A percentile compares a stretch with the other conserved stretches of the same genome.
Conservation (phyloP, 306 rosid species). For the Cercis canadensis region DNA sequence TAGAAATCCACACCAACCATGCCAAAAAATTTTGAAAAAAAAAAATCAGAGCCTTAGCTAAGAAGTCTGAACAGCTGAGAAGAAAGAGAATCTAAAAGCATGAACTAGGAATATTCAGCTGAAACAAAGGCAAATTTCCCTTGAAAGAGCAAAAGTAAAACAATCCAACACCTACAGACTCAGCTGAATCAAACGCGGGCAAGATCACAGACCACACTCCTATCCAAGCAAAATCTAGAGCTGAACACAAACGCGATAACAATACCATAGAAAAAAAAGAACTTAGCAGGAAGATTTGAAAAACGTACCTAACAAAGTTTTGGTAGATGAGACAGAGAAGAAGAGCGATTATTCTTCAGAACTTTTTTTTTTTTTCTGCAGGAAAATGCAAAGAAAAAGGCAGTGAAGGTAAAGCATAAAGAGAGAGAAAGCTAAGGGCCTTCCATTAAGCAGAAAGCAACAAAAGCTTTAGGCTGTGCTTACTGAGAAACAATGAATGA, state of each 20-base stretch:
- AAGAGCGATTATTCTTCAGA: slow-evolving; percentile 22
- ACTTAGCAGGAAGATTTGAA: slow-evolving; percentile 24
- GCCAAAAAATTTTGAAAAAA: neutral
- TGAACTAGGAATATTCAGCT: neutral
- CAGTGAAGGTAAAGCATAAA: slow-evolving; percentile 30
- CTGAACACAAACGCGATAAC: neutral
- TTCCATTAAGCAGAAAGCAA: slow-evolving; percentile 90
- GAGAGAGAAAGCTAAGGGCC: slow-evolving; percentile 51
- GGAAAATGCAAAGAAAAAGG: slow-evolving; percentile 42
- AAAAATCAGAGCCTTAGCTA: neutral
- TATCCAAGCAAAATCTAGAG: slow-evolving; percentile 16
- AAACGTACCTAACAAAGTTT: slow-evolving; percentile 48
- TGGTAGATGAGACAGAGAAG: slow-evolving; percentile 51
- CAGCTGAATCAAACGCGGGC: neutral
- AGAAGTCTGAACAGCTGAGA: neutral
- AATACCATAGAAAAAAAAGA: neutral
- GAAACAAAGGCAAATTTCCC: slow-evolving; percentile 3
- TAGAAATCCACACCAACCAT: slow-evolving; percentile 39
- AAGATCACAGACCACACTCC: slow-evolving; percentile 21
- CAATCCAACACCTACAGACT: neutral
- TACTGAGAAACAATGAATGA: slow-evolving; percentile 48
- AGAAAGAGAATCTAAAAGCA: neutral
- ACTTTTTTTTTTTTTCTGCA: slow-evolving; percentile 18
- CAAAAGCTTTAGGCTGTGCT: slow-evolving; percentile 58
- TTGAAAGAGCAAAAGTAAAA: neutral